Percentiles rank a stretch among this genome's conserved stretches.
Conservation (phyloP, 2,329 filamentous ascomycete species). For the Apiospora koreana region DNA sequence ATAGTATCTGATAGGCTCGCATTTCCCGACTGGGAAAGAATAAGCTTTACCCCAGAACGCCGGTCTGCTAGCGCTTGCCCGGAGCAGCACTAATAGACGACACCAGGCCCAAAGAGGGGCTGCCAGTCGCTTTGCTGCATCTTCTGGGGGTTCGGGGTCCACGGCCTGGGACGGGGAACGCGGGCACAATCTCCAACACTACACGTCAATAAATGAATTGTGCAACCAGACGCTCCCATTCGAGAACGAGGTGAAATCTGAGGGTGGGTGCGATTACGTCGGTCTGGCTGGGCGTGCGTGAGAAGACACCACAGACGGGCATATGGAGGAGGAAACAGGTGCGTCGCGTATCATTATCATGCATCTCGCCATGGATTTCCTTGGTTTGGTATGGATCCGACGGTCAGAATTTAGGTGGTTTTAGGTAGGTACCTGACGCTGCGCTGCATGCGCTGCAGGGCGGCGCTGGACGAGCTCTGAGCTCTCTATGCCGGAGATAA, state of each 20-base stretch:
- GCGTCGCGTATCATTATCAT: background rate
- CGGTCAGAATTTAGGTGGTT: background rate
- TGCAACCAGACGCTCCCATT: background rate
- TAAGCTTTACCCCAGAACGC: constrained; percentile 8
- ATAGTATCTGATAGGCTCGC: constrained; percentile 14
- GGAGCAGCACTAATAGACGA: background rate
- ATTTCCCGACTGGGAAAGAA: constrained; percentile 16
- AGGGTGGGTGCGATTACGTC: background rate
- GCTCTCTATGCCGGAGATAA: background rate
- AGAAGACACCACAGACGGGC: background rate
- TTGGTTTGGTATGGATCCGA: background rate
- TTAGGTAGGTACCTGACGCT: background rate
- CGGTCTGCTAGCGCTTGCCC: constrained; percentile 5
- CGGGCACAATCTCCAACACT: background rate
- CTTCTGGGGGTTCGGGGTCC: background rate
- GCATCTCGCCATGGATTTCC: background rate
- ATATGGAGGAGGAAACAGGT: background rate
- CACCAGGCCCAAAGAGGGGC: constrained; percentile 4
- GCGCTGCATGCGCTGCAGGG: background rate
- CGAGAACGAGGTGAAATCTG: background rate
- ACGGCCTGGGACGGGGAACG: background rate
- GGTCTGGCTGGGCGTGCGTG: background rate
- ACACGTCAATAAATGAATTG: background rate
- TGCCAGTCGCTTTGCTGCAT: background rate
- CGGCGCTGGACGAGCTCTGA: background rate